A percentile compares a stretch with the other conserved stretches of the same genome.
phyloP scores from a whole-genome alignment of 1,284 basidiomycete genomes.

The Filobasidium uniguttulatum region DNA sequence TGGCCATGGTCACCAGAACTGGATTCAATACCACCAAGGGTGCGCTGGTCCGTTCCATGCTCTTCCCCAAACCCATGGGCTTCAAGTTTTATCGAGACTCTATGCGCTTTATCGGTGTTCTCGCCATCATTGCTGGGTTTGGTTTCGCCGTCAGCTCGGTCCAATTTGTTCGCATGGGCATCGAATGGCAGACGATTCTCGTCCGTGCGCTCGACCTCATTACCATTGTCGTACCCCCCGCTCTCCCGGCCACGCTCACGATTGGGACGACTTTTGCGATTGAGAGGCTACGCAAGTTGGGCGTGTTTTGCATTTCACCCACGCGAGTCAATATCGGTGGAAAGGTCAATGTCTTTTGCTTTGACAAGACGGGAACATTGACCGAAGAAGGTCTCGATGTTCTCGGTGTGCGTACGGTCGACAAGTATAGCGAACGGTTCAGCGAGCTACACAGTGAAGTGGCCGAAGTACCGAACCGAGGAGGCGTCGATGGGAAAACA shows the following conservation, averaged over 20 bases:
- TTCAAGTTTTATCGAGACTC: slow-evolving; percentile 98
- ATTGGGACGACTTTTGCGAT: slow-evolving; percentile 97
- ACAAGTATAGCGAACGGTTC: slow-evolving; percentile 59
- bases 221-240: slow-evolving; percentile 95
- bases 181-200: slow-evolving; percentile 79
- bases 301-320: slow-evolving; percentile 95
- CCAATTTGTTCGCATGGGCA: slow-evolving; percentile 79
- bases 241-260: slow-evolving; percentile 89
- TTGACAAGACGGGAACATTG: slow-evolving; percentile 97
- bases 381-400: slow-evolving; percentile 98
- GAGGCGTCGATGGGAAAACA: slow-evolving; percentile 51
- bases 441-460: slow-evolving; percentile 81
- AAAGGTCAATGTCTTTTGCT: slow-evolving; percentile 95
- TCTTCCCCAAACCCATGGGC: slow-evolving; percentile 95
- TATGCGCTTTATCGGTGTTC: slow-evolving; percentile 85
- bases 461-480: slow-evolving; percentile 60
- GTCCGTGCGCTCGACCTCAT: slow-evolving; percentile 91
- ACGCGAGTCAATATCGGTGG: slow-evolving; percentile 92
- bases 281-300: slow-evolving; percentile 67
- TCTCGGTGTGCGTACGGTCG: slow-evolving; percentile 73
- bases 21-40: slow-evolving; percentile 98
- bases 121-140: slow-evolving; percentile 72
- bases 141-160: slow-evolving; percentile 81
- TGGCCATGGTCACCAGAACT: slow-evolving; percentile 82
- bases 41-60: slow-evolving; percentile 87